phyloP scores from a whole-genome alignment of 192 early-diverging fungal species.

The Coemansia biformis region DNA sequence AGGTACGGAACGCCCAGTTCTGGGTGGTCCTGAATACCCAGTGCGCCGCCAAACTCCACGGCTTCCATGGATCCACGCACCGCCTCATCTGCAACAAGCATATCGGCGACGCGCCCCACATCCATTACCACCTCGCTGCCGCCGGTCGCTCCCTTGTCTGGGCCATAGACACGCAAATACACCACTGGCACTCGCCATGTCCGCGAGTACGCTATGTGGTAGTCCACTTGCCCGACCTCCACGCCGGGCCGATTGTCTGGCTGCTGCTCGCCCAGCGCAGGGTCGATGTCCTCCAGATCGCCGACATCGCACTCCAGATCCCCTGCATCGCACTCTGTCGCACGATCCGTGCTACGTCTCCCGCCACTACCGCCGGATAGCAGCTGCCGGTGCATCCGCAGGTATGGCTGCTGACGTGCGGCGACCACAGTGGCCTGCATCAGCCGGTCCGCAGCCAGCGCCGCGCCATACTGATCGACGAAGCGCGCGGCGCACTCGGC shows the following conservation, averaged over 20 bases:
- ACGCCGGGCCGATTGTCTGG: no score
- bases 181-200: slow-evolving; percentile 42
- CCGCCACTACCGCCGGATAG: no score
- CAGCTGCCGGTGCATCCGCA: slow-evolving; percentile 3
- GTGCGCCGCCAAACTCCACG: slow-evolving; percentile 49
- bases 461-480: slow-evolving; percentile 2
- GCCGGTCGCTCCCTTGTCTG: no score
- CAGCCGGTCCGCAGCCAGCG: neutral
- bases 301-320: neutral
- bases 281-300: neutral
- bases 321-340: neutral
- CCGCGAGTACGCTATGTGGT: slow-evolving; percentile 33
- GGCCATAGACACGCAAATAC: slow-evolving; percentile 30
- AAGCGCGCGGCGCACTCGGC: slow-evolving; percentile 11
- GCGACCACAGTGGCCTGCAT: neutral
- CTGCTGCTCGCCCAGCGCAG: neutral
- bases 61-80: slow-evolving; percentile 24
- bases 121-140: slow-evolving; percentile 12
- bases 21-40: slow-evolving; percentile 45
- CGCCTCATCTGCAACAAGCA: slow-evolving; percentile 15
- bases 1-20: slow-evolving; percentile 24
- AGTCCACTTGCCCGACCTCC: slow-evolving; percentile 13
- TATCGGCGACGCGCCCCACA: slow-evolving; percentile 1
- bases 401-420: slow-evolving; percentile 3
- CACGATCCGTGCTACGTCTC: neutral